Conservation (phyloP, 805 yeast genomes). For the Candida morakotiae region DNA sequence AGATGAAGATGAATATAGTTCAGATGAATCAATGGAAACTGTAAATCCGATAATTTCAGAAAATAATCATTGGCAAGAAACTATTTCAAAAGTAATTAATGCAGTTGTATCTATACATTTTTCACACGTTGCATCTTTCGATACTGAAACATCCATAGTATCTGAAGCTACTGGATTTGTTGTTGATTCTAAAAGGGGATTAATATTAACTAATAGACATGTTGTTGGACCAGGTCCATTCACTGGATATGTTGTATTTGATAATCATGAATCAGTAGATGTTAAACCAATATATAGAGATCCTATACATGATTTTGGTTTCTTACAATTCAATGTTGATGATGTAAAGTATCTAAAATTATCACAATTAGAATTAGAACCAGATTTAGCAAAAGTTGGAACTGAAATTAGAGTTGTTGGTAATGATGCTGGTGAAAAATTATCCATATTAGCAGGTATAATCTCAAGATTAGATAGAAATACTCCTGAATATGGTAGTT, state of each 20-base stretch:
- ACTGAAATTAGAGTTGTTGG: slow-evolving; percentile 92
- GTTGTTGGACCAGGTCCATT: slow-evolving; percentile 97
- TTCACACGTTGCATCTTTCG: slow-evolving; percentile 81
- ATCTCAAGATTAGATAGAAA: slow-evolving; percentile 83
- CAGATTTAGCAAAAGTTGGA: slow-evolving; percentile 87
- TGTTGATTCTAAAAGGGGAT: slow-evolving; percentile 77
- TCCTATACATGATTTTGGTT: slow-evolving; percentile 94
- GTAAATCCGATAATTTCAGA: slow-evolving; percentile 7
- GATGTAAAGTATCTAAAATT: slow-evolving; percentile 71
- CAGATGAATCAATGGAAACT: slow-evolving; percentile 15
- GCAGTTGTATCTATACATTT: slow-evolving; percentile 89
- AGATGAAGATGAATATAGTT: slow-evolving; percentile 8
- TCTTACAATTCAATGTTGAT: slow-evolving; percentile 71
- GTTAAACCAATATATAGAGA: slow-evolving; percentile 86
- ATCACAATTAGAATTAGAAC: slow-evolving; percentile 61
- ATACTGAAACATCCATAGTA: slow-evolving; percentile 74
- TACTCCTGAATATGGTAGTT: slow-evolving; percentile 88
- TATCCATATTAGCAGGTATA: slow-evolving; percentile 84
- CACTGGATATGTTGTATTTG: slow-evolving; percentile 86
- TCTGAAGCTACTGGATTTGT: slow-evolving; percentile 96
- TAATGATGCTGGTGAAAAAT: slow-evolving; percentile 93
- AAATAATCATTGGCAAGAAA: slow-evolving; percentile 60
- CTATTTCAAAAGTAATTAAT: slow-evolving; percentile 76
- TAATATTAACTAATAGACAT: slow-evolving; percentile 87
- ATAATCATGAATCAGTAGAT: slow-evolving; percentile 89